Base-by-base conservation (phyloP, 2,329 filamentous ascomycete genomes). In the Pyrenophora seminiperda region DNA sequence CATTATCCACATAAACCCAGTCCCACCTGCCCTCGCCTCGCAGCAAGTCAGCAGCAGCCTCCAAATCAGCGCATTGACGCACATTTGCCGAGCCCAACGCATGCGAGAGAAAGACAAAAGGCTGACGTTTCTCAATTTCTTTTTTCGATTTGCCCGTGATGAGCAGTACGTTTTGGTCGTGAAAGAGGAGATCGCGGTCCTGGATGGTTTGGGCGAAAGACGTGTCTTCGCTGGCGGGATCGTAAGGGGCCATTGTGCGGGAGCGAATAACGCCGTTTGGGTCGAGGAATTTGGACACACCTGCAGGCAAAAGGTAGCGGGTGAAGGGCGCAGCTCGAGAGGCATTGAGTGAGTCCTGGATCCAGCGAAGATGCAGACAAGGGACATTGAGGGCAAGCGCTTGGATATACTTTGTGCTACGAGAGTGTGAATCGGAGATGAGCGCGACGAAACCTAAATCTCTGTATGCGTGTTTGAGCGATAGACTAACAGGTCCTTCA, bases 401-500 rank as follows among this genome's bases (percentile, higher is more conserved):
- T 74, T 97, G 92, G 80, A 97, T 89, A 71, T 94, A 97, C 70
- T 97, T 99, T 41, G 86, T 83, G 56, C 91, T 91, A 38, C 93
- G 85, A 5, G 89, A 94, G 70, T 96, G 89, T 4, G 84, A 83
- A 65, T 97, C 90, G 0, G 92, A 88, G 52, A 99, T 89, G 11
- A 97, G 77, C 3, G 91, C 92, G 0, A 89, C 85, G 66, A 99
- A 97, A 0, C 90, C 87, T 1, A 86, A 77, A 2, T 80, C 74
- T 17, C 82, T 81, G 17, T 77, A 71, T 9, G 77, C 58, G 1
- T 76, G 50, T n/a, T 63, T 83, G 0, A 95, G 78, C 1, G 71
- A 76, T 14, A 94, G 74, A 50, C 50, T 50, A n/a, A 38, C 46
- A 24, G 37, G 33, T 3, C 33, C 50, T 7, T 67, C 61, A 11